Conservation (phyloP, 2,329 filamentous ascomycete genomes). For the Phialocephala sp. region DNA sequence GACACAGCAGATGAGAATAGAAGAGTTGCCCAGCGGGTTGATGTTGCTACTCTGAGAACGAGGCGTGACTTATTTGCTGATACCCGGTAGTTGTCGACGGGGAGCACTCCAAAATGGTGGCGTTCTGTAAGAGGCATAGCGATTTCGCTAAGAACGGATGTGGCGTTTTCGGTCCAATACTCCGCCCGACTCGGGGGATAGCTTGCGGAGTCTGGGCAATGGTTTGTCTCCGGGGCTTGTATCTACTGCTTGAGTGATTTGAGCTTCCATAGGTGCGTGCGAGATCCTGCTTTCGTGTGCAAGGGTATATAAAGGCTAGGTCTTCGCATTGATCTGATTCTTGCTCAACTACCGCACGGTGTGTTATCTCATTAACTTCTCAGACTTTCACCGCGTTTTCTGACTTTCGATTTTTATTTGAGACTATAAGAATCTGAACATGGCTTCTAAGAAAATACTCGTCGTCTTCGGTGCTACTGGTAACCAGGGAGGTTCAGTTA, state of each 20-base stretch:
- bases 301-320: neutral
- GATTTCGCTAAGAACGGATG: conserved; percentile 12
- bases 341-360: neutral
- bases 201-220: neutral
- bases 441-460: conserved; percentile 43
- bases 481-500: conserved; percentile 56
- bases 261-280: too few relatives aligned
- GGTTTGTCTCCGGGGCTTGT: too few relatives aligned
- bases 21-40: too few relatives aligned
- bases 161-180: conserved; percentile 13
- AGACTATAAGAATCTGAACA: neutral
- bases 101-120: too few relatives aligned
- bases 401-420: too few relatives aligned
- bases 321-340: neutral
- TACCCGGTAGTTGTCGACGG: too few relatives aligned
- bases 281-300: neutral
- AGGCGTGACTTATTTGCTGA: too few relatives aligned
- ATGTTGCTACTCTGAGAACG: too few relatives aligned
- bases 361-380: neutral
- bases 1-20: too few relatives aligned
- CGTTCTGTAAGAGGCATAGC: neutral
- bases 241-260: too few relatives aligned
- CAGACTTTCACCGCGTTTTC: neutral
- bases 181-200: conserved; percentile 8
- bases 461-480: conserved; percentile 55